Conservation (phyloP, 2,329 filamentous ascomycete genomes). For the Rachicladosporium sp. region DNA sequence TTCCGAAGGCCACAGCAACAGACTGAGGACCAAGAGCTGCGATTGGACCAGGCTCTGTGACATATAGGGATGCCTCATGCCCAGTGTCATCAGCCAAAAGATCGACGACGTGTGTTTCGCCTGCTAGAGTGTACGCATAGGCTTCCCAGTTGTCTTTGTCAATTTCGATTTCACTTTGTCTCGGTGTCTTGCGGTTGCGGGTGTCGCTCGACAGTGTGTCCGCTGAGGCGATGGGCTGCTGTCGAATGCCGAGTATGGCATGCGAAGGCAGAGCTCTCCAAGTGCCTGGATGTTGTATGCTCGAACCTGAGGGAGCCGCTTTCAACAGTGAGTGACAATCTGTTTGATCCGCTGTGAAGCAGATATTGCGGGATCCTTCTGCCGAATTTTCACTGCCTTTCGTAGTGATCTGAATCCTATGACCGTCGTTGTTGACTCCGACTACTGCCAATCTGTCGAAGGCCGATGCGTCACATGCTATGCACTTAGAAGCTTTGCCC, state of each 20-base stretch:
- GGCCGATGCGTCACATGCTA: no score
- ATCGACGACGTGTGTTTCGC: constrained; percentile 25
- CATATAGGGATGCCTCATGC: constrained; percentile 43
- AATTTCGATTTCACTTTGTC: constrained; percentile 22
- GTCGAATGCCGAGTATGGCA: constrained; percentile 16
- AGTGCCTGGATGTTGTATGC: constrained; percentile 6
- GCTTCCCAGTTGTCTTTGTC: constrained; percentile 34
- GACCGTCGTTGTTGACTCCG: no score
- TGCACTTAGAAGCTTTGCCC: no score
- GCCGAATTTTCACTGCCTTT: no score
- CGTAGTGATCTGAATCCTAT: no score
- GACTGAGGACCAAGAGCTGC: constrained; percentile 50
- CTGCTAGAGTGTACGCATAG: neutral
- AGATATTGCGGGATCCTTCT: no score
- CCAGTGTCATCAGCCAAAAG: no score
- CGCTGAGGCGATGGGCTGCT: constrained; percentile 5
- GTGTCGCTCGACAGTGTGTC: constrained; percentile 8
- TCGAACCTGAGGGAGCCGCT: no score
- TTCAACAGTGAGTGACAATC: no score
- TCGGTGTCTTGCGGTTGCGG: constrained; percentile 11
- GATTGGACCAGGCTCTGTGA: constrained; percentile 54
- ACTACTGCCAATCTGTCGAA: no score
- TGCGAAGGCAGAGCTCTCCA: constrained; percentile 13
- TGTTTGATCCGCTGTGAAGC: no score
- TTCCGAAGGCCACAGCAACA: constrained; percentile 59